Percentiles rank a stretch among this genome's conserved stretches.
Evolutionary conservation across 1,284 basidiomycete species (phyloP).

Genomic region (Austroboletus novae-zelandiae): DNA sequence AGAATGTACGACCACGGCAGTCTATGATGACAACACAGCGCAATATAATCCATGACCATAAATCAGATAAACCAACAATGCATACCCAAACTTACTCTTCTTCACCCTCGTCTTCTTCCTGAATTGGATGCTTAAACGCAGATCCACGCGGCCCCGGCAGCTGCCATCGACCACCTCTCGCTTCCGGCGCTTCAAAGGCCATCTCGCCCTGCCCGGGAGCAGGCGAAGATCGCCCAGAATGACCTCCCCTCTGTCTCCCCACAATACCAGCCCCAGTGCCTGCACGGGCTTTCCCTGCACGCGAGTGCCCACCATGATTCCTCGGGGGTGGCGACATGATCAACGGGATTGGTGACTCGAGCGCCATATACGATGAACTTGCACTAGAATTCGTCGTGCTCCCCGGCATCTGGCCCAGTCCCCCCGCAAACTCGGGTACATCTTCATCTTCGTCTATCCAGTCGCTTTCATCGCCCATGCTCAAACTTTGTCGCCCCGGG

Average conservation of each 20-base stretch:
- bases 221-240: constrained; percentile 59
- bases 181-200: constrained; percentile 47
- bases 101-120: constrained; percentile 75
- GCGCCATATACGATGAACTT: constrained; percentile 22
- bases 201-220: constrained; percentile 45
- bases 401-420: constrained; percentile 67
- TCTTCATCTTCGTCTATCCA: constrained; percentile 87
- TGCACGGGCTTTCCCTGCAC: constrained; percentile 26
- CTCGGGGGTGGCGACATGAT: constrained; percentile 43
- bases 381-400: constrained; percentile 29
- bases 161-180: constrained; percentile 55
- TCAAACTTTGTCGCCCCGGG: constrained; percentile 52
- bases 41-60: constrained; percentile 6
- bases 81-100: constrained; percentile 47
- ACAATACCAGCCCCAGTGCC: constrained; percentile 19
- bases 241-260: constrained; percentile 42
- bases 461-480: constrained; percentile 70
- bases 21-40: constrained; percentile 9
- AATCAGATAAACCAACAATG: constrained; percentile 2
- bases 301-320: constrained; percentile 24
- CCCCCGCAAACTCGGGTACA: constrained; percentile 69
- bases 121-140: constrained; percentile 63
- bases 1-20: constrained; percentile 3
- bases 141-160: constrained; percentile 62
- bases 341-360: constrained; percentile 35